These are phyloP conservation scores for Colletotrichum coccodes DNA, from an alignment of 2,329 filamentous ascomycete species.

Conservation along the genomic window DNA sequence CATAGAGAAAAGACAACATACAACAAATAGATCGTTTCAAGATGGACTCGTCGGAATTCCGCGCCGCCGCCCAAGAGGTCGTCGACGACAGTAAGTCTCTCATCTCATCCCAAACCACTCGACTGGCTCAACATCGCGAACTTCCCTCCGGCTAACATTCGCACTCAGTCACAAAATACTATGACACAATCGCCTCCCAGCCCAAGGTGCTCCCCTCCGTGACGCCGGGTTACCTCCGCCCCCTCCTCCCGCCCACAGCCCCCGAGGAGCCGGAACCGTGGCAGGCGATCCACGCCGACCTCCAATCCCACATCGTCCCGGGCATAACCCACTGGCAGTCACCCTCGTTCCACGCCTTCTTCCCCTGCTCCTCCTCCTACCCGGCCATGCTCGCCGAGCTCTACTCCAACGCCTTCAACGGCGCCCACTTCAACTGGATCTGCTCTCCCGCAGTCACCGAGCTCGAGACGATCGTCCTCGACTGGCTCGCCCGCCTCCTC, in stretches of 20 bases:
- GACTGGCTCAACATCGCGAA: slow-evolving; percentile 8
- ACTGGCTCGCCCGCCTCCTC: slow-evolving; percentile 87
- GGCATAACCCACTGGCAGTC: slow-evolving; percentile 96
- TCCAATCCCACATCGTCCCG: slow-evolving; percentile 87
- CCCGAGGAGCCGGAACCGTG: slow-evolving; percentile 78
- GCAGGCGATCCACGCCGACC: slow-evolving; percentile 82
- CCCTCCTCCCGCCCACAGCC: slow-evolving; percentile 75
- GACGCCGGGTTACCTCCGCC: slow-evolving; percentile 85
- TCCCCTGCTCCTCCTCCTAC: slow-evolving; percentile 83
- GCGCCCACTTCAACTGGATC: slow-evolving; percentile 96
- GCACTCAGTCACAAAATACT: slow-evolving; percentile 80
- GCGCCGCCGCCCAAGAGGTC: slow-evolving; percentile 78
- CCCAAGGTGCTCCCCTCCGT: slow-evolving; percentile 79
- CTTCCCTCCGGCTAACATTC: not conserved
- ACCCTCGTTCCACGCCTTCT: slow-evolving; percentile 96
- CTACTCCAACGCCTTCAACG: slow-evolving; percentile 88
- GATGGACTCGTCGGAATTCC: slow-evolving; percentile 86
- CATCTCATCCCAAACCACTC: not conserved
- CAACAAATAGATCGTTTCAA: not conserved
- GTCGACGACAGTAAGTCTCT: slow-evolving; percentile 80
- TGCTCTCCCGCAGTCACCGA: slow-evolving; percentile 93
- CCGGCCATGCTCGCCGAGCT: slow-evolving; percentile 91
- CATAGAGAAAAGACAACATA: not conserved
- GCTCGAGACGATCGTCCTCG: slow-evolving; percentile 90
- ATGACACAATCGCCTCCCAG: slow-evolving; percentile 76